Percentiles rank a stretch among this genome's conserved stretches.
Conservation (phyloP, 208 protist genomes). For the Acanthamoeba castellanii region DNA sequence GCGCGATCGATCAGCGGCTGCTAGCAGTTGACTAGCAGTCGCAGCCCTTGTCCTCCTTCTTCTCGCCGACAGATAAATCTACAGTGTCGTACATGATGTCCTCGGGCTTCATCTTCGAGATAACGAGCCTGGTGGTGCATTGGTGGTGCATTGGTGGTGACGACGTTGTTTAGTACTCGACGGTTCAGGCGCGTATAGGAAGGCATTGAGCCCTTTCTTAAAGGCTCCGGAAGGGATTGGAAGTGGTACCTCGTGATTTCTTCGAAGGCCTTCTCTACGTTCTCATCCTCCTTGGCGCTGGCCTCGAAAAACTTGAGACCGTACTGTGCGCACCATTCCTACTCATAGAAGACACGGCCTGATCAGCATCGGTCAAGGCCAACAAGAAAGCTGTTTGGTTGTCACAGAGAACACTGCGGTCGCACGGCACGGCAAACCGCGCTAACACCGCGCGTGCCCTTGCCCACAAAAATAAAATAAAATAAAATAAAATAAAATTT, state of each 20-base stretch:
- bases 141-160: too few species aligned
- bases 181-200: too few species aligned
- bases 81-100: slow-evolving; percentile 76
- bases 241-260: slow-evolving; percentile 63
- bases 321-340: slow-evolving; percentile 52
- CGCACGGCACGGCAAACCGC: not conserved
- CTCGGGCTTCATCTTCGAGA: slow-evolving; percentile 75
- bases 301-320: slow-evolving; percentile 77
- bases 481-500: not conserved
- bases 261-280: slow-evolving; percentile 81
- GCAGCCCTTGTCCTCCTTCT: slow-evolving; percentile 58
- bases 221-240: not conserved
- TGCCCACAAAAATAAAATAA: not conserved
- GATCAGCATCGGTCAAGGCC: too few species aligned
- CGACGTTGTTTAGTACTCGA: too few species aligned
- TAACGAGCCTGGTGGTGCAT: slow-evolving; percentile 37
- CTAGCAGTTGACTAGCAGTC: not conserved
- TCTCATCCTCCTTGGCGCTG: slow-evolving; percentile 79
- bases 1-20: too few species aligned
- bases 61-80: slow-evolving; percentile 63
- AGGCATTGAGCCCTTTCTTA: too few species aligned
- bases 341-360: not conserved
- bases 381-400: too few species aligned
- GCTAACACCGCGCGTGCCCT: too few species aligned
- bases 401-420: not conserved